These are phyloP conservation scores for Phytophthora syringae DNA, from an alignment of 352 stramenopile species.

Conservation along the genomic window DNA sequence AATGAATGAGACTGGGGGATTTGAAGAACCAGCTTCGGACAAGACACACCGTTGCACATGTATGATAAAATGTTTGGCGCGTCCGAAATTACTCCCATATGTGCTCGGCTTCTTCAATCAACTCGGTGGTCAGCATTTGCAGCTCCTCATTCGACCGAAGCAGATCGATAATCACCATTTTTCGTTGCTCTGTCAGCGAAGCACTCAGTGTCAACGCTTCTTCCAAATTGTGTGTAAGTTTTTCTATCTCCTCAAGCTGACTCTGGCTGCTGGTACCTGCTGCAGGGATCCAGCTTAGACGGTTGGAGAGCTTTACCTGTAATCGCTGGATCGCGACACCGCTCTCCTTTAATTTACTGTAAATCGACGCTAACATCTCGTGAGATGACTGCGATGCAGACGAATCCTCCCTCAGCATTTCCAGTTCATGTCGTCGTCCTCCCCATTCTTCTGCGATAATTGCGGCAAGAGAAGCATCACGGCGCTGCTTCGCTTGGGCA, in stretches of 20 bases:
- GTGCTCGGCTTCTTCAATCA: constrained; percentile 5
- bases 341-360: background rate
- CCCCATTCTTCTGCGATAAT: constrained; percentile 3
- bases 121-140: background rate
- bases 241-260: background rate
- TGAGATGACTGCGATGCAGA: background rate
- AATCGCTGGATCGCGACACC: background rate
- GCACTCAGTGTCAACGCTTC: background rate
- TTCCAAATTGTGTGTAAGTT: background rate
- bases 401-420: background rate
- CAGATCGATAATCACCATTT: background rate
- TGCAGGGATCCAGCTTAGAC: background rate
- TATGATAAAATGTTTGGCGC: too few relatives aligned
- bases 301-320: constrained; percentile 6
- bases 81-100: background rate
- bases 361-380: background rate
- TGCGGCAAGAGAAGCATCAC: background rate
- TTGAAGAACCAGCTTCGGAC: too few relatives aligned
- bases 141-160: constrained; percentile 1
- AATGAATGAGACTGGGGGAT: too few relatives aligned
- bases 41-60: too few relatives aligned
- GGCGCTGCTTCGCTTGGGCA: background rate
- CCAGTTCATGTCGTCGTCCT: background rate
- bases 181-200: background rate
- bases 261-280: background rate